Evolutionary conservation across 768 basidiomycete genomes (phyloP).

Genomic region (Hygrocybe punicea): DNA sequence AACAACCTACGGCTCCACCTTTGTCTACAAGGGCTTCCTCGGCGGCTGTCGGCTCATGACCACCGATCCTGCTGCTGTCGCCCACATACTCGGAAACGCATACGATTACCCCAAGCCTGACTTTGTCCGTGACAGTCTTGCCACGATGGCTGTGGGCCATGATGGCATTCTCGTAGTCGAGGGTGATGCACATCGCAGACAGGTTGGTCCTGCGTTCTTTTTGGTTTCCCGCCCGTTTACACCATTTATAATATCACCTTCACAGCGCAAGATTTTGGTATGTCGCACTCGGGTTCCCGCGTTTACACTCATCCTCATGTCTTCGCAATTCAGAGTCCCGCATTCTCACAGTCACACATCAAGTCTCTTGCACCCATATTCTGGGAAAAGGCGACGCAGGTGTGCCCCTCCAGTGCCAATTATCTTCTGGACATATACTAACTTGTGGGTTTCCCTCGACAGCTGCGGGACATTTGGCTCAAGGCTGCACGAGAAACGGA

Average conservation of each 20-base stretch:
- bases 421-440: conserved; percentile 3
- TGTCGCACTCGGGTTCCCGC: conserved; percentile 23
- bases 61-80: conserved; percentile 54
- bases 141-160: conserved; percentile 48
- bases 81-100: conserved; percentile 54
- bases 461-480: conserved; percentile 50
- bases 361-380: conserved; percentile 55
- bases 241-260: neutral
- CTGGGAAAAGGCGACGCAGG: conserved; percentile 53
- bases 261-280: conserved; percentile 50
- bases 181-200: conserved; percentile 54
- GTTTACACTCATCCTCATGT: neutral
- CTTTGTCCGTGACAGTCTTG: conserved; percentile 49
- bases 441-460: neutral
- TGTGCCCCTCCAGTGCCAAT: conserved; percentile 21
- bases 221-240: conserved; percentile 4
- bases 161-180: conserved; percentile 52
- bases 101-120: conserved; percentile 63
- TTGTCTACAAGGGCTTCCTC: conserved; percentile 52
- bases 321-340: conserved; percentile 39
- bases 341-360: conserved; percentile 50
- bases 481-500: conserved; percentile 23
- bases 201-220: conserved; percentile 33
- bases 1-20: conserved; percentile 44
- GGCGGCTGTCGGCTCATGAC: conserved; percentile 54